Conservation (phyloP, 441 rosid genomes). For the Viola pubescens region DNA sequence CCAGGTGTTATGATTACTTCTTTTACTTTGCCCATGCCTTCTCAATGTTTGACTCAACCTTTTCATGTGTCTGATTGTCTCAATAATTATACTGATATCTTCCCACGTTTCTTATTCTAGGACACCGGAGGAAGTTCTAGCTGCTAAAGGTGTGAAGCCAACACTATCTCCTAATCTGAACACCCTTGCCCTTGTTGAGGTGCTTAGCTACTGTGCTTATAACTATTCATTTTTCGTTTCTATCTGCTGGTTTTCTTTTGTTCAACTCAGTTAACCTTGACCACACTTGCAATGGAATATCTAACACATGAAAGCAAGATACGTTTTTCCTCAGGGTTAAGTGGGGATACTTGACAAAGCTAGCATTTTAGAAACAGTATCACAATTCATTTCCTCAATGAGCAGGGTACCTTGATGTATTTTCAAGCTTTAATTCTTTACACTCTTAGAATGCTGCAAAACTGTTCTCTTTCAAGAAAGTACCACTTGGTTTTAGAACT, state of each 20-base stretch:
- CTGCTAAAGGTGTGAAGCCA: constrained; percentile 96
- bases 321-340: not conserved
- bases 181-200: constrained; percentile 87
- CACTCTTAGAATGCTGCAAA: no score
- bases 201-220: constrained; percentile 16
- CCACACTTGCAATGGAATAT: not conserved
- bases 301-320: no score
- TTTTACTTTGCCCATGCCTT: constrained; percentile 13
- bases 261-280: not conserved
- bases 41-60: not conserved
- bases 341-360: not conserved
- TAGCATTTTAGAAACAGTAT: not conserved
- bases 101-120: constrained; percentile 24
- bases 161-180: constrained; percentile 85
- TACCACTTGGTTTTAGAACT: no score
- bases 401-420: not conserved
- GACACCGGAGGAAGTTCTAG: constrained; percentile 89
- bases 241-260: not conserved
- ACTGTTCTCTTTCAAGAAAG: no score
- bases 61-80: constrained; percentile 9
- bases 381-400: no score
- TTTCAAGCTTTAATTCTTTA: no score
- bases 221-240: not conserved
- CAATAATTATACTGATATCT: constrained; percentile 9
- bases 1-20: constrained; percentile 45